phyloP scores from a whole-genome alignment of 208 protist species.

The Porcisia deanei region DNA sequence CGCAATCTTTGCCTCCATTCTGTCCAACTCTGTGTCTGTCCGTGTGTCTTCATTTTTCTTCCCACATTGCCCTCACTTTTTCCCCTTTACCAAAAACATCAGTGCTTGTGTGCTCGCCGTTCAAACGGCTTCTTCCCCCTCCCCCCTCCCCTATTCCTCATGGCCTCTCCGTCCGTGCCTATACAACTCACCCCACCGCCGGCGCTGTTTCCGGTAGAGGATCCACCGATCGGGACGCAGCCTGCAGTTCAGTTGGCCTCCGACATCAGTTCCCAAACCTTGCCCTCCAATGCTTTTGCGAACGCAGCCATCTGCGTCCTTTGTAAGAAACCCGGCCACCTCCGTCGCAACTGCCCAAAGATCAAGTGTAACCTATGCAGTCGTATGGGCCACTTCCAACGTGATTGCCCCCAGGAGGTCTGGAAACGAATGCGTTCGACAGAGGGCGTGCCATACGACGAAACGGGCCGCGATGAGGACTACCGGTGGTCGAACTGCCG shows the following conservation, averaged over 20 bases:
- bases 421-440: conserved; percentile 15
- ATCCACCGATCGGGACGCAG: conserved; percentile 20
- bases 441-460: conserved; percentile 10
- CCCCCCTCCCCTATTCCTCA: not conserved
- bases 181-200: conserved; percentile 19
- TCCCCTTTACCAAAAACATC: not conserved
- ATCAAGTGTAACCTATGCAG: conserved; percentile 62
- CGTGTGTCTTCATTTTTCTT: not conserved
- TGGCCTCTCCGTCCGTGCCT: not conserved
- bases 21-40: too few relatives aligned
- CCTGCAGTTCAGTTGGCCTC: conserved; percentile 13
- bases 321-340: conserved; percentile 44
- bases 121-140: not conserved
- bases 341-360: conserved; percentile 59
- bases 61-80: not conserved
- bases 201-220: conserved; percentile 26
- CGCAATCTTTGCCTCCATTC: too few relatives aligned
- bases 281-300: conserved; percentile 2
- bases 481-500: conserved; percentile 60
- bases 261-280: not conserved
- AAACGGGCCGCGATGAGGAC: conserved; percentile 23
- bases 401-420: conserved; percentile 47
- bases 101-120: not conserved
- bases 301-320: conserved; percentile 35
- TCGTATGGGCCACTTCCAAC: conserved; percentile 57